Base-by-base conservation (phyloP, 2,329 filamentous ascomycete species). In the Xylariaceae sp. region DNA sequence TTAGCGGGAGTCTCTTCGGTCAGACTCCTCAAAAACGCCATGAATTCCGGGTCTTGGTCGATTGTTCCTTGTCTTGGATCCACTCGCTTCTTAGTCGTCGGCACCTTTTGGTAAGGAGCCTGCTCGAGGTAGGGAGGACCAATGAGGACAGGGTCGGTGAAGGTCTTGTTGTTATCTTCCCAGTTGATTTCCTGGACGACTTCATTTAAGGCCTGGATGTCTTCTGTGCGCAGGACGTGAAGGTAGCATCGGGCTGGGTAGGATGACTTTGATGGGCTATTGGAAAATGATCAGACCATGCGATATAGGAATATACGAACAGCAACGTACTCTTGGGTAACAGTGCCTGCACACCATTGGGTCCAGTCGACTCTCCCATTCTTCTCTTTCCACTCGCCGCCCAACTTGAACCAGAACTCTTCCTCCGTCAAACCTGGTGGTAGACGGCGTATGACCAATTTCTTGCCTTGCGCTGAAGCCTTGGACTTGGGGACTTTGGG, bases 21-120 rank as follows among this genome's bases (percentile, higher is more conserved):
- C 35, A 97, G 75, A 40, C 79, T 85, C 62, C 94, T 87, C 7
- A 98, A 75, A 61, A 97, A 98, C 19, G 83, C 81, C 71, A 96
- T 94, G 55, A 96, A 98, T 54, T 97, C 93, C 0, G 88, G 82
- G 57, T 98, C 93, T 61, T 95, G 89, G 56, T 98, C 93, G 52
- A 98, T 97, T 3, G 89, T 95, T 39, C 91, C 93, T 62, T 95
- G 88, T 12, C 90, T 83, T 39, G 82, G 81, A 69, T 98, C 93
- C 40, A 81, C 79, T 26, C 89, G 82, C 37, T 79, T 79, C 61
- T 87, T 88, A 28, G 74, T 78, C 44, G 79, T 79, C 1, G 91
- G 89, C 1, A 89, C 78, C 56, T 90, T 90, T 51, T 88, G 87
- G 67, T 90, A 95, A 1, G 85, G 79, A 15, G 90, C 81, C 56